Base-by-base conservation (phyloP, 1,139 yeast genomes). In the Candida sanyaensis region DNA sequence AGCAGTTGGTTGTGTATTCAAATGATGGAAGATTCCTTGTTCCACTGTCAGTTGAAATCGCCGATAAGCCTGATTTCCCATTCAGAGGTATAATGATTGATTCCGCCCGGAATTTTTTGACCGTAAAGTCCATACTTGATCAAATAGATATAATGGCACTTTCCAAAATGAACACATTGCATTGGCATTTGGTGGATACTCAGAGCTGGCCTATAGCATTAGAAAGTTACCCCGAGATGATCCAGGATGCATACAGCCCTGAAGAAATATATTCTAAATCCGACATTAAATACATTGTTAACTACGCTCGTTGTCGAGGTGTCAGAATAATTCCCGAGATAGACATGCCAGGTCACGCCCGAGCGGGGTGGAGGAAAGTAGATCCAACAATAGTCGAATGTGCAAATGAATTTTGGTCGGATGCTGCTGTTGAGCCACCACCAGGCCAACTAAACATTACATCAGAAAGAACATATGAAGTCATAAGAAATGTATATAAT, bases 341-440 rank as follows among this genome's bases (percentile, higher is more conserved):
- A 17, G 82, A 77, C 50, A 58, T 74, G 63, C 81, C 81, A 1
- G 80, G 79, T 2, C 82, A 77, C 56, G 64, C 79, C 8, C 63
- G 71, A 34, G 70, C 79, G 10, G 81, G 81, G 2, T 77, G 77
- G 75, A 57, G 56, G 37, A 66, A 62, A 47, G 60, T 73, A 17
- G 70, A 73, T 50, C 64, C 71, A 1, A 58, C 60, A 8, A 52
- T 74, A 30, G 61, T 75, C 17, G 63, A 69, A 9, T 75, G 80
- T 60, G 68, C 62, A 1, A 57, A 60, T 43, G 68, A 62, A 43
- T 60, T 54, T 24, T 59, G 60, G 59, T 56, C 55, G 5, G 49
- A 47, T 23, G 64, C 69, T 21, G 75, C 80, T 1, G 67, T 61
- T n/a, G 78, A 75, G 54, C 79, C 81, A 11, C 75, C 75, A 17